These are phyloP conservation scores for Anisodus acutangulus DNA, from an alignment of 257 asterid species.

Conservation along the genomic window DNA sequence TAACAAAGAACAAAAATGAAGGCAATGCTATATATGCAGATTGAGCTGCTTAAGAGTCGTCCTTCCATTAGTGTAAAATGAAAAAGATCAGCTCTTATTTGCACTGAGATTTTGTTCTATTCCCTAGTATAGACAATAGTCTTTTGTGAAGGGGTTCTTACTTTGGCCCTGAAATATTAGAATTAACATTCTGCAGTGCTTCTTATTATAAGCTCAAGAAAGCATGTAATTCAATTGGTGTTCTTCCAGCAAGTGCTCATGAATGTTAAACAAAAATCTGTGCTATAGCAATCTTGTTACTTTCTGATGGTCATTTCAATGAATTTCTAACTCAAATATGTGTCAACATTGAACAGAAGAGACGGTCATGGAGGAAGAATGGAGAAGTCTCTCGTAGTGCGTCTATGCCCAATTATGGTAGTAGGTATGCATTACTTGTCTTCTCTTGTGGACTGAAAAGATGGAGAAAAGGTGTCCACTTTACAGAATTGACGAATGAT, in stretches of 20 bases:
- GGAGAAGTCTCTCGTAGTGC: conserved; percentile 59
- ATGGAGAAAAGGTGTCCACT: conserved; percentile 6
- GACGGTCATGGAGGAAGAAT: conserved; percentile 65
- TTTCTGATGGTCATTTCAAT: background rate
- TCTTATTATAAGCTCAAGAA: conserved; percentile 1
- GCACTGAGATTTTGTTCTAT: background rate
- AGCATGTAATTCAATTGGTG: background rate
- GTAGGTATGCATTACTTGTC: conserved; percentile 57
- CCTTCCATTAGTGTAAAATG: background rate
- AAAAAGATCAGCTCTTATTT: conserved; percentile 1
- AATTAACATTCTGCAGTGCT: background rate
- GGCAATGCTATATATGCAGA: background rate
- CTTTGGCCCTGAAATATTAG: background rate
- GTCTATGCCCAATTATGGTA: conserved; percentile 64
- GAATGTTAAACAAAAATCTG: background rate
- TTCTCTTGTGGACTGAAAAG: background rate
- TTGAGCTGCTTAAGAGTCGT: background rate
- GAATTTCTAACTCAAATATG: conserved; percentile 23
- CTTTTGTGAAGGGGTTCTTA: background rate
- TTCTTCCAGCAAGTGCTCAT: background rate
- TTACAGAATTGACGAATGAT: background rate
- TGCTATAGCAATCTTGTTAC: background rate
- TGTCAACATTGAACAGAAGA: conserved; percentile 67
- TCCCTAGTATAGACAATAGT: conserved; percentile 12
- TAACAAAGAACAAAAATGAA: background rate